These are phyloP conservation scores for Pyrenophora teres DNA, from an alignment of 2,329 filamentous ascomycete species.

Conservation along the genomic window DNA sequence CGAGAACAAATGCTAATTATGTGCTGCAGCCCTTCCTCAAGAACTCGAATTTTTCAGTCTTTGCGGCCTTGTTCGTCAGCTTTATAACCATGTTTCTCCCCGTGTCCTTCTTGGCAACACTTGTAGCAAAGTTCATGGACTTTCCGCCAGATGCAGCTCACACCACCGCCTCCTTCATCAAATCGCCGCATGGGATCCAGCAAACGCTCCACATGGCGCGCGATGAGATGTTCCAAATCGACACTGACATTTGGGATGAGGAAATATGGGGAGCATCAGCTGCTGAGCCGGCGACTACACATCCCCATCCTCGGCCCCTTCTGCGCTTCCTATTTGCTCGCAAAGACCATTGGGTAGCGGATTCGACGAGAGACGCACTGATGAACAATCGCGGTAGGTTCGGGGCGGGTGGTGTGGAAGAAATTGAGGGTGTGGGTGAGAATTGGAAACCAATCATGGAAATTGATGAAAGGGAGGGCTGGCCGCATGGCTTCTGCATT, in stretches of 20 bases:
- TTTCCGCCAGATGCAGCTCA: slow-evolving; percentile 52
- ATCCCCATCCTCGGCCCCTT: slow-evolving; percentile 48
- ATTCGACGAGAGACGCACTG: slow-evolving; percentile 61
- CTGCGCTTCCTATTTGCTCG: slow-evolving; percentile 64
- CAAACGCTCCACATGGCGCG: slow-evolving; percentile 64
- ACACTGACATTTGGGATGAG: slow-evolving; percentile 60
- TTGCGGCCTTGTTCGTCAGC: slow-evolving; percentile 46
- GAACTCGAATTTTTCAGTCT: slow-evolving; percentile 31
- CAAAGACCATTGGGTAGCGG: slow-evolving; percentile 66
- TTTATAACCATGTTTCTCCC: slow-evolving; percentile 53
- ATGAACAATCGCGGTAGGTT: slow-evolving; percentile 42
- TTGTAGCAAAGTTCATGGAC: slow-evolving; percentile 52
- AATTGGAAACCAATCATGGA: slow-evolving; percentile 58
- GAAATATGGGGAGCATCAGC: slow-evolving; percentile 62
- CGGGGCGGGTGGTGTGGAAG: slow-evolving; percentile 20
- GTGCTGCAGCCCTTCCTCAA: slow-evolving; percentile 29
- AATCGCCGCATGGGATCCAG: slow-evolving; percentile 54
- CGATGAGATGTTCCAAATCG: slow-evolving; percentile 63
- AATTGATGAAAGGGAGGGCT: slow-evolving; percentile 58
- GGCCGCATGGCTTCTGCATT: slow-evolving; percentile 66
- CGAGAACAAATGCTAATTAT: too few species aligned
- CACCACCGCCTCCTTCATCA: slow-evolving; percentile 58
- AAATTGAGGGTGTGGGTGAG: slow-evolving; percentile 29
- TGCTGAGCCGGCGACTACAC: slow-evolving; percentile 17
- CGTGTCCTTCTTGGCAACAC: slow-evolving; percentile 41